A percentile compares a stretch with the other conserved stretches of the same genome.
These are phyloP conservation scores for Ajuga chamaepitys DNA, from an alignment of 257 asterid genomes.

Conservation along the genomic window DNA sequence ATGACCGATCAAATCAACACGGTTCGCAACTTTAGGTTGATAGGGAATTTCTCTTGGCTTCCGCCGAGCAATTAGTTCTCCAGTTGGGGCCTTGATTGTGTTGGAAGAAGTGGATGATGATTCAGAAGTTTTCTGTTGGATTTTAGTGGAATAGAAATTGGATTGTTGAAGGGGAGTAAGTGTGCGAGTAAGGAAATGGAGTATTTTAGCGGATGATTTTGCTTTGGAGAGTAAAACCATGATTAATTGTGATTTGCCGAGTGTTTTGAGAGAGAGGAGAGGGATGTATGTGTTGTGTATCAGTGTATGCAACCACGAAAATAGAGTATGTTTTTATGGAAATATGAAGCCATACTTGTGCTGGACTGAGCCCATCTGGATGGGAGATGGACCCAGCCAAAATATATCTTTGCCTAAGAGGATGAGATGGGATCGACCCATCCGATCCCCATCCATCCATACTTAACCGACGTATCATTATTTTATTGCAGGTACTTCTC, in stretches of 20 bases:
- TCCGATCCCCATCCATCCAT: no score
- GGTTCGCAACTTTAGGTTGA: slow-evolving; percentile 60
- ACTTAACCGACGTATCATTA: no score
- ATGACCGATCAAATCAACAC: slow-evolving; percentile 57
- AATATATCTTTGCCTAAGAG: no score
- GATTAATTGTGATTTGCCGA: background rate
- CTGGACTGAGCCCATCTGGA: no score
- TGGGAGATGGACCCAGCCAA: no score
- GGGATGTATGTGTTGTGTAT: no score
- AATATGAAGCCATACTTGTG: no score
- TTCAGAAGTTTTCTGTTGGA: slow-evolving; percentile 15
- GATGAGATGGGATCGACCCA: no score
- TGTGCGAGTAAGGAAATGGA: slow-evolving; percentile 14
- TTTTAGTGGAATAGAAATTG: slow-evolving; percentile 24
- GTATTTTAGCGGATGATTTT: slow-evolving; percentile 20
- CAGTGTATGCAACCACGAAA: no score
- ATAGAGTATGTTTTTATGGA: no score
- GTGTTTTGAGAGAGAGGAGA: no score
- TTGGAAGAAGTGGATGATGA: slow-evolving; percentile 16
- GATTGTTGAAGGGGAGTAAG: slow-evolving; percentile 23
- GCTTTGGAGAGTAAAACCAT: slow-evolving; percentile 55
- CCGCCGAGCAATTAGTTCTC: slow-evolving; percentile 31
- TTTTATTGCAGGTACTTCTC: no score
- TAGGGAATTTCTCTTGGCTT: slow-evolving; percentile 66
- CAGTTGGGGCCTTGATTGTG: slow-evolving; percentile 22